phyloP scores from a whole-genome alignment of 345 rosid genomes.

The Gossypium australe region DNA sequence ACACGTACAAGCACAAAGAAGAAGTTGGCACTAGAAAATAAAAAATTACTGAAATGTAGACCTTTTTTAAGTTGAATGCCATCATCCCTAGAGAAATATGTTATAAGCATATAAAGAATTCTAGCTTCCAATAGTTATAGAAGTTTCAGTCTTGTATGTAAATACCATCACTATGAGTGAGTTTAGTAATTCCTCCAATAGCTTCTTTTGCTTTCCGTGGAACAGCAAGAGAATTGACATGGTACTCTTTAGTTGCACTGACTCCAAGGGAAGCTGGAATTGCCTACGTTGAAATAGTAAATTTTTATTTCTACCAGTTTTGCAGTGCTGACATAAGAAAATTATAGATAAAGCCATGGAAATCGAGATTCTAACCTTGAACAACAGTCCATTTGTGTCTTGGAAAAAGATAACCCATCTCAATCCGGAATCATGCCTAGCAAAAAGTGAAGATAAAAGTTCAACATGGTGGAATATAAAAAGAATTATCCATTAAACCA shows the following conservation, averaged over 20 bases:
- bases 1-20: not conserved
- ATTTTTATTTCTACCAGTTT: slow-evolving; percentile 7
- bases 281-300: slow-evolving; percentile 41
- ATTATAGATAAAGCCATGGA: not conserved
- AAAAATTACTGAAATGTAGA: not conserved
- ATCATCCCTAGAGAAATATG: not conserved
- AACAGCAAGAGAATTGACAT: slow-evolving; percentile 95
- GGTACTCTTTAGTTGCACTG: slow-evolving; percentile 70
- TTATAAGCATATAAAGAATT: not conserved
- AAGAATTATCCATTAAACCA: not conserved
- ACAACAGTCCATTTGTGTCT: slow-evolving; percentile 95
- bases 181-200: slow-evolving; percentile 89
- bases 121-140: not conserved
- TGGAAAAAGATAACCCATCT: slow-evolving; percentile 96
- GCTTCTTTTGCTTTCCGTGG: slow-evolving; percentile 98
- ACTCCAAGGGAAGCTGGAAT: slow-evolving; percentile 93
- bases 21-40: not conserved
- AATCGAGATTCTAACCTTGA: slow-evolving; percentile 51
- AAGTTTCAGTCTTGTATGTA: not conserved
- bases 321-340: not conserved
- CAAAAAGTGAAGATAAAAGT: slow-evolving; percentile 8
- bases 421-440: slow-evolving; percentile 66
- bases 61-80: not conserved
- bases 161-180: slow-evolving; percentile 85
- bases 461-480: not conserved